Conservation (phyloP, 2,329 filamentous ascomycete genomes). For the Beauveria asiatica region DNA sequence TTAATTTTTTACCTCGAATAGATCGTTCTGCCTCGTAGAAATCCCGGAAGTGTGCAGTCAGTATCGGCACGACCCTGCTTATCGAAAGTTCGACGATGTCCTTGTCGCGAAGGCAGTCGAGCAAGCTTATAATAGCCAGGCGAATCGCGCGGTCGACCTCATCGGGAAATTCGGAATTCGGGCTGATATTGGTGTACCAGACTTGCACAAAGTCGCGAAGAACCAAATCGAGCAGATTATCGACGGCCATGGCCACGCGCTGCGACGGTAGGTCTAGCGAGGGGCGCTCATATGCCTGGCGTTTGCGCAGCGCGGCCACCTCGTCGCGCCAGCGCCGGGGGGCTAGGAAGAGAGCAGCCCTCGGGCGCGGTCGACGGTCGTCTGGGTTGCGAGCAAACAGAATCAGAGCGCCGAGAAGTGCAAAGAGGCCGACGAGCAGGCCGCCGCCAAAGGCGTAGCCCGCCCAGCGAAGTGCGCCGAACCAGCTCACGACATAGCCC, state of each 20-base stretch:
- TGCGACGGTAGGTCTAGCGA: constrained; percentile 70
- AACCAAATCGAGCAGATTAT: constrained; percentile 68
- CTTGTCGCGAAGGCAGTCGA: constrained; percentile 62
- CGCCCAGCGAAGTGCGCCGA: constrained; percentile 73
- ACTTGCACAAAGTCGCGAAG: constrained; percentile 75
- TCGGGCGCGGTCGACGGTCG: constrained; percentile 31
- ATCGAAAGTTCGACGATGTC: constrained; percentile 81
- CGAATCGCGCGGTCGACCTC: constrained; percentile 79
- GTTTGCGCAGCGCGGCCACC: constrained; percentile 54
- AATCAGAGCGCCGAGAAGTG: constrained; percentile 25
- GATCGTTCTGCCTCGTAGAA: constrained; percentile 84
- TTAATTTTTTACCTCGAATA: constrained; percentile 80
- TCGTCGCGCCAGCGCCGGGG: constrained; percentile 62
- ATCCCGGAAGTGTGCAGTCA: constrained; percentile 82
- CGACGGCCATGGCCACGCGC: constrained; percentile 69
- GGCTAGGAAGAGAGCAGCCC: constrained; percentile 51
- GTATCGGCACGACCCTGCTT: constrained; percentile 72
- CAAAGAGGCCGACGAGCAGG: constrained; percentile 47
- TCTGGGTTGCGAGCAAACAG: constrained; percentile 50
- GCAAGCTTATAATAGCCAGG: constrained; percentile 59
- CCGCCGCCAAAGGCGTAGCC: constrained; percentile 78
- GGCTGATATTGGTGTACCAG: constrained; percentile 86
- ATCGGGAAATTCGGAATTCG: constrained; percentile 69
- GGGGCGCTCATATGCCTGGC: constrained; percentile 57
- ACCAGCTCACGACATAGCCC: constrained; percentile 76